Conservation (phyloP, 805 yeast species). For the Maudiozyma barnettii region DNA sequence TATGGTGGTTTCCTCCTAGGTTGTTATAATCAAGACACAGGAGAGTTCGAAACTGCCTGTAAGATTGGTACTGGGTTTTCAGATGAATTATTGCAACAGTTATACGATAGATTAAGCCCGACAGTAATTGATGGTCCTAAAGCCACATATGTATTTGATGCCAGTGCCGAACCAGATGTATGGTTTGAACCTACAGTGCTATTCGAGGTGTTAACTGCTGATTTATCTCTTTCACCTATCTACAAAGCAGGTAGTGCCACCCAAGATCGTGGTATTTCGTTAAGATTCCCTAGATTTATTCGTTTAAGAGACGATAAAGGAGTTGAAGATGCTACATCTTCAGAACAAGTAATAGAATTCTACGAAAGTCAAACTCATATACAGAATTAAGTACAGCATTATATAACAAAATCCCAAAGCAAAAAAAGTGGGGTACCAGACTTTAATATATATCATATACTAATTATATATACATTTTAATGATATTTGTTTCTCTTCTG, state of each 20-base stretch:
- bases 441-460: too few species aligned
- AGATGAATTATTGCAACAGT: slow-evolving; percentile 62
- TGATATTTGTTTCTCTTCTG: too few species aligned
- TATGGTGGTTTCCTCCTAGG: slow-evolving; percentile 93
- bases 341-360: slow-evolving; percentile 76
- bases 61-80: slow-evolving; percentile 96
- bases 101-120: slow-evolving; percentile 54
- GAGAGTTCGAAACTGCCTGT: slow-evolving; percentile 90
- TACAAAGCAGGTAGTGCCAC: slow-evolving; percentile 74
- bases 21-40: slow-evolving; percentile 81
- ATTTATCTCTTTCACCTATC: slow-evolving; percentile 76
- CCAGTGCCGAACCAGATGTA: slow-evolving; percentile 75
- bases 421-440: not conserved
- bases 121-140: slow-evolving; percentile 59
- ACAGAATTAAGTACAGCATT: slow-evolving; percentile 4
- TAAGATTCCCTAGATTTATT: slow-evolving; percentile 81
- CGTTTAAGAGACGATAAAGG: slow-evolving; percentile 79
- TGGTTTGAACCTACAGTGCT: slow-evolving; percentile 85
- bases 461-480: too few species aligned
- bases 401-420: not conserved
- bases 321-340: slow-evolving; percentile 76
- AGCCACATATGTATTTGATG: slow-evolving; percentile 57
- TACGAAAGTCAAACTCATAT: slow-evolving; percentile 59
- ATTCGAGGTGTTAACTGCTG: slow-evolving; percentile 89
- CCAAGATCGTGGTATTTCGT: slow-evolving; percentile 73